Evolutionary conservation across 371 early-diverging fungal species (phyloP), one percentile per base, ranked within the genome.

Genomic region (Rhizomucor pusillus): DNA sequence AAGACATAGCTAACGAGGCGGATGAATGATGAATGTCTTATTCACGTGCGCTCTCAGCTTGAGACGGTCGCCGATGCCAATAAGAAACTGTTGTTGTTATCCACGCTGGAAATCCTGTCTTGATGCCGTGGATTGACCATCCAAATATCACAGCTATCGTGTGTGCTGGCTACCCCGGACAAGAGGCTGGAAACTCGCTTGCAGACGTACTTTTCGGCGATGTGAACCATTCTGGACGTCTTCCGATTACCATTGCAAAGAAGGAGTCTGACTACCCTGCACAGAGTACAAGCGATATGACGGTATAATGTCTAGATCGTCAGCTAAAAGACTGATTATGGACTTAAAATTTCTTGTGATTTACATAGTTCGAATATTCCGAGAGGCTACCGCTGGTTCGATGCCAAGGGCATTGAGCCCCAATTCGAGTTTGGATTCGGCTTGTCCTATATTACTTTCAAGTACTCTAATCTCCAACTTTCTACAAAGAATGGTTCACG

Each of bases 401-500:
- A 81, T 16, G 60, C 61, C 41, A 56, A 61, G 37, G 55, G 61
- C 37, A 73, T 78, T 43, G 53, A 56, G 11, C 80, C 82, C 36
- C 49, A 70, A 33, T 76, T 73, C 58, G 57, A 60, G 10, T 83
- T 83, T 43, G 83, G 81, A 3, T 70, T 61, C 54, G 83, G 83
- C 34, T 54, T 83, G 20, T 77, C 29, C 7, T 29, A 29, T 7
- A 29, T 77, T 19, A 64, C 44, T 0, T 84, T 84, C 54, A 34
- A 45, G 13, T 80, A 80, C 59, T 48, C 50, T 25, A 9, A 48
- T 1, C 12, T 53, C 18, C 35, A 56, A 1, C 23, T 50, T 14
- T n/a, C 33, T 19, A 37, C 39, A 49, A 5, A 43, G 29, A 13
- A 16, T 24, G 4, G n/a, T 49, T 63, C n/a, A 48, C 36, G 12